Evolutionary conservation across 768 basidiomycete species (phyloP), one percentile per base, ranked within the genome.

Genomic region (Suillus paluster): DNA sequence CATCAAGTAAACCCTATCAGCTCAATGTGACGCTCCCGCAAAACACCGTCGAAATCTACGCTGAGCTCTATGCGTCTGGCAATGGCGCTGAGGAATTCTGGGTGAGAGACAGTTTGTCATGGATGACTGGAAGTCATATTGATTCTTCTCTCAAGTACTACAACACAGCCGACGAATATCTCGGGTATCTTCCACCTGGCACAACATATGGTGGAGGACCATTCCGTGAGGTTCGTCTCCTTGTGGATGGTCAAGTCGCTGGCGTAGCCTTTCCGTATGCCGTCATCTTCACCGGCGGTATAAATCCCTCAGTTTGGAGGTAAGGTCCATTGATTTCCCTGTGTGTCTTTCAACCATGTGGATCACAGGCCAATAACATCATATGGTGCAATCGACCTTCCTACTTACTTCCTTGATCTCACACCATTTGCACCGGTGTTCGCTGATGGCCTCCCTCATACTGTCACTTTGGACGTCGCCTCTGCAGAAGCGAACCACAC

Each of bases 371-470:
- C 91, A 1, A 91, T 92, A 71, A 82, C 89, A 1, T 84, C 91
- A 1, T 92, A 91, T 62, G 89, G 90, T 11, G 89, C 90, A 4
- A 75, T 92, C 27, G 90, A 92, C 67, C 79, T 91, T 14, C 91
- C 92, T 2, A 90, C 87, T 2, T 93, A 92, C 72, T 87, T 87
- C 71, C 65, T 93, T 21, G 92, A 93, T 72, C 73, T 92, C 57
- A 92, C 91, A 9, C 90, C 91, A 1, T 93, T 93, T 70, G 81
- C 89, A 1, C 90, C 90, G 7, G 68, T 87, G 21, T 80, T 94
- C 39, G 81, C 86, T 0, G 90, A 91, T 60, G 87, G 87, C 3
- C 71, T 83, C n/a, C 78, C 86, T 23, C 93, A 93, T 71, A 86
- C 79, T 50, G 82, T 94, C 68, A 83, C 86, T 57, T 79, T 95